Conservation (phyloP, 2,329 filamentous ascomycete genomes). For the Aspergillus fijiensis region DNA sequence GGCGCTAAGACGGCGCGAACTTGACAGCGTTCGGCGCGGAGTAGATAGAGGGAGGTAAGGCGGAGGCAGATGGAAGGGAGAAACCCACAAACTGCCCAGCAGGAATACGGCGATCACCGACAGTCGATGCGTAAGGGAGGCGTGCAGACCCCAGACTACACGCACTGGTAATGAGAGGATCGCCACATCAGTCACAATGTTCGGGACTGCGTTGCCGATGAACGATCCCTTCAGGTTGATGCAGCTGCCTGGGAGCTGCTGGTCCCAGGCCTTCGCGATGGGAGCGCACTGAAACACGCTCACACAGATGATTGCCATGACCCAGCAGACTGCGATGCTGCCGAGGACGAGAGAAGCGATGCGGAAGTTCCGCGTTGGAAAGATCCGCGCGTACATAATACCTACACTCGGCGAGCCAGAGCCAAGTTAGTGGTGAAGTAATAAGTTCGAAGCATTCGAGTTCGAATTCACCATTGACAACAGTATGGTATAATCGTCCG, state of each 20-base stretch:
- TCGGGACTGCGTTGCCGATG: slow-evolving; percentile 50
- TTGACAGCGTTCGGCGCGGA: too few relatives aligned
- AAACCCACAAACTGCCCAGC: too few relatives aligned
- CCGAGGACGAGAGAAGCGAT: slow-evolving; percentile 45
- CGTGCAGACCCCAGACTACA: too few relatives aligned
- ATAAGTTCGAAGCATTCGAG: too few relatives aligned
- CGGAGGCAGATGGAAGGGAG: too few relatives aligned
- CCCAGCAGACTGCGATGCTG: slow-evolving; percentile 49
- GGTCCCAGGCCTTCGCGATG: slow-evolving; percentile 52
- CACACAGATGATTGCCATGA: slow-evolving; percentile 50
- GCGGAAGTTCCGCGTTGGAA: slow-evolving; percentile 47
- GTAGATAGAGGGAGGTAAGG: too few relatives aligned
- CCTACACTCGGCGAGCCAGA: too few relatives aligned
- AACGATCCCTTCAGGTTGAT: slow-evolving; percentile 53
- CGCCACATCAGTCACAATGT: slow-evolving; percentile 26
- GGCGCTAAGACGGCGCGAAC: too few relatives aligned
- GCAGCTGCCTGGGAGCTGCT: slow-evolving; percentile 47
- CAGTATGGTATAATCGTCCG: too few relatives aligned
- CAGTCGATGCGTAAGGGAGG: neutral
- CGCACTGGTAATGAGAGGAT: slow-evolving; percentile 28
- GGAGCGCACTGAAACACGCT: slow-evolving; percentile 56
- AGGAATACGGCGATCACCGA: too few relatives aligned
- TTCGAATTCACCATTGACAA: too few relatives aligned
- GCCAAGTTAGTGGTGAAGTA: too few relatives aligned
- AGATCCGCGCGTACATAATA: slow-evolving; percentile 55